phyloP scores from a whole-genome alignment of 116 monocot species.

The Trichopus zeylanicus region DNA sequence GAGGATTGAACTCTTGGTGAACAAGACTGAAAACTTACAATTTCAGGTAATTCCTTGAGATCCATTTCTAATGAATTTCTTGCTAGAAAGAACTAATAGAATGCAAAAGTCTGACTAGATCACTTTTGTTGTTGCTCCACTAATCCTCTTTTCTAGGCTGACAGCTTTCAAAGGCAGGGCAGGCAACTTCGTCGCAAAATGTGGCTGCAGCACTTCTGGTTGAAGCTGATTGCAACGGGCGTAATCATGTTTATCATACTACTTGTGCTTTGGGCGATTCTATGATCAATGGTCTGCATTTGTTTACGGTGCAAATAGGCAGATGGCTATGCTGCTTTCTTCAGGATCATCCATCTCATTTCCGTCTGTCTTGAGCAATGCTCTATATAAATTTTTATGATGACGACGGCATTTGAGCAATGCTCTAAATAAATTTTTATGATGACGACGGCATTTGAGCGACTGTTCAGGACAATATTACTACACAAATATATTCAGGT shows the following conservation, averaged over 20 bases:
- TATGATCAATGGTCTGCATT: too few relatives aligned
- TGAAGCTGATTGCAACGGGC: slow-evolving; percentile 70
- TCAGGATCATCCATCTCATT: too few relatives aligned
- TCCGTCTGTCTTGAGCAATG: too few relatives aligned
- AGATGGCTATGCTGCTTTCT: too few relatives aligned
- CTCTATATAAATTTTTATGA: too few relatives aligned
- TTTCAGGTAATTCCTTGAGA: slow-evolving; percentile 61
- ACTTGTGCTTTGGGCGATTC: too few relatives aligned
- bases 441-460: too few relatives aligned
- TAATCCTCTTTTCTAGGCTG: slow-evolving; percentile 40
- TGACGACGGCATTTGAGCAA: too few relatives aligned
- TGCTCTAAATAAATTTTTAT: too few relatives aligned
- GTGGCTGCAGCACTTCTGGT: slow-evolving; percentile 79
- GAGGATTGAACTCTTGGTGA: slow-evolving; percentile 92
- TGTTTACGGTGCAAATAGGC: too few relatives aligned
- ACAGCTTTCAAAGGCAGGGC: slow-evolving; percentile 96
- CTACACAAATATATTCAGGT: too few relatives aligned
- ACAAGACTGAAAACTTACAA: slow-evolving; percentile 91
- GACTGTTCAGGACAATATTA: too few relatives aligned
- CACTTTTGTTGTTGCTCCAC: neutral
- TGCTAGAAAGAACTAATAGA: neutral
- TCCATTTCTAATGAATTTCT: neutral
- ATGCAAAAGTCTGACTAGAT: neutral
- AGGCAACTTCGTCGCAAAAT: slow-evolving; percentile 85
- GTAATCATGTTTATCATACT: slow-evolving; percentile 31